phyloP scores from a whole-genome alignment of 2,329 filamentous ascomycete genomes.

The Hymenoscyphus linearis region DNA sequence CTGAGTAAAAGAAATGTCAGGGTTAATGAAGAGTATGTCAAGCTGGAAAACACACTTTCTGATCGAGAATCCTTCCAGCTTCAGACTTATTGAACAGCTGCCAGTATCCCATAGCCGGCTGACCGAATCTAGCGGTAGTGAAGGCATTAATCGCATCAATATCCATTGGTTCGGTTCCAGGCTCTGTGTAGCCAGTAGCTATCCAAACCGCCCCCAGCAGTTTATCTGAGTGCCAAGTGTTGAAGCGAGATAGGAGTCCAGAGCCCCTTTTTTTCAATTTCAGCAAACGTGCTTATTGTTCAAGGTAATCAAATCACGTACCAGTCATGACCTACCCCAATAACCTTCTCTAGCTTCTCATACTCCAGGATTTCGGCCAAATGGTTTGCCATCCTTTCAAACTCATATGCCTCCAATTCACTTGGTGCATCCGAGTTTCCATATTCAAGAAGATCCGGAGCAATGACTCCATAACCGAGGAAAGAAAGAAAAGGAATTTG shows the following conservation, averaged over 20 bases:
- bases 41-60: not conserved
- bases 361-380: constrained; percentile 32
- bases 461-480: constrained; percentile 41
- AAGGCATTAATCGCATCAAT: constrained; percentile 9
- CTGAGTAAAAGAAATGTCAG: not conserved
- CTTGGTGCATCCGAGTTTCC: constrained; percentile 45
- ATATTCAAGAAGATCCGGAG: constrained; percentile 53
- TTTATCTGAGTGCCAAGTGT: constrained; percentile 10
- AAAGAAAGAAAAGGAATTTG: constrained; percentile 36
- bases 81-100: constrained; percentile 15
- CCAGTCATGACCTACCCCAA: constrained; percentile 17
- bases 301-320: not conserved
- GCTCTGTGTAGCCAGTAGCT: constrained; percentile 9
- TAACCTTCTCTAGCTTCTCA: constrained; percentile 11
- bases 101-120: constrained; percentile 15
- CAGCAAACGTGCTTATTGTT: not conserved
- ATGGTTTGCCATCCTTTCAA: constrained; percentile 30
- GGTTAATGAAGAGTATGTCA: not conserved
- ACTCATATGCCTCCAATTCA: constrained; percentile 28
- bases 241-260: constrained; percentile 13
- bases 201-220: constrained; percentile 10
- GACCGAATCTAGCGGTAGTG: constrained; percentile 11
- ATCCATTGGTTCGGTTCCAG: not conserved
- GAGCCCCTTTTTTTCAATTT: constrained; percentile 6
- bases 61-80: constrained; percentile 7